Conservation (phyloP, 208 protist genomes). For the Acanthamoeba triangularis region DNA sequence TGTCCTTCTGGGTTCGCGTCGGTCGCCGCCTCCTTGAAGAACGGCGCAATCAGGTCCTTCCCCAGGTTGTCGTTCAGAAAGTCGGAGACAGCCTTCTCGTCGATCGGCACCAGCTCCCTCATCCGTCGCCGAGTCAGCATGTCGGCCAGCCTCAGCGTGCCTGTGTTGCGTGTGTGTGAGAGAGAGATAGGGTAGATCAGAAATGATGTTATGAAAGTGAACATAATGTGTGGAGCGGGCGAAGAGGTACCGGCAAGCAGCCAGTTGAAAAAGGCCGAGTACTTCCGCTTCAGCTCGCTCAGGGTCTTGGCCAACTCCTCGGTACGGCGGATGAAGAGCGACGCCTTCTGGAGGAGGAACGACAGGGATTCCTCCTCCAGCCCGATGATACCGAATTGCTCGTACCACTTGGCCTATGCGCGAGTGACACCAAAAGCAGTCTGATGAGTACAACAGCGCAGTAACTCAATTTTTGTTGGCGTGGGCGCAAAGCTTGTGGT, state of each 20-base stretch:
- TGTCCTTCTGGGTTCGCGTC: neutral
- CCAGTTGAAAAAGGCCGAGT: constrained; percentile 63
- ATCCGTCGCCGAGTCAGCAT: constrained; percentile 38
- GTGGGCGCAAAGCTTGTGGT: no score
- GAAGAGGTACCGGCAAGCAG: constrained; percentile 27
- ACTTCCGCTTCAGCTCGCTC: neutral
- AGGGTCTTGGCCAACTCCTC: constrained; percentile 46
- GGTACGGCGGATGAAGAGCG: constrained; percentile 17
- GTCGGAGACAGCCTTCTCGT: constrained; percentile 44
- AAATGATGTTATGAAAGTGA: neutral
- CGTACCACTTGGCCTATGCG: constrained; percentile 45
- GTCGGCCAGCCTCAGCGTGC: neutral
- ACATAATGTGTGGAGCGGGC: neutral
- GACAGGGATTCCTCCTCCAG: constrained; percentile 64
- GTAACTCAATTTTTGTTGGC: no score
- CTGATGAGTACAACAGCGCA: no score
- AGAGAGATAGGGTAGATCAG: neutral
- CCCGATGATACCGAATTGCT: constrained; percentile 52
- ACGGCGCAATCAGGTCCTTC: constrained; percentile 33
- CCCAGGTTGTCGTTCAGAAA: constrained; percentile 45
- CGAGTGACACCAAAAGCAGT: neutral
- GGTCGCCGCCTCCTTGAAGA: neutral
- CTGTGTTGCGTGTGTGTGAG: neutral
- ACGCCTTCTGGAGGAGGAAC: constrained; percentile 34
- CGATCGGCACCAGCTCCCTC: constrained; percentile 43